Evolutionary conservation across 495 filamentous ascomycete species (phyloP).

Genomic region (Daldinia caldariorum): DNA sequence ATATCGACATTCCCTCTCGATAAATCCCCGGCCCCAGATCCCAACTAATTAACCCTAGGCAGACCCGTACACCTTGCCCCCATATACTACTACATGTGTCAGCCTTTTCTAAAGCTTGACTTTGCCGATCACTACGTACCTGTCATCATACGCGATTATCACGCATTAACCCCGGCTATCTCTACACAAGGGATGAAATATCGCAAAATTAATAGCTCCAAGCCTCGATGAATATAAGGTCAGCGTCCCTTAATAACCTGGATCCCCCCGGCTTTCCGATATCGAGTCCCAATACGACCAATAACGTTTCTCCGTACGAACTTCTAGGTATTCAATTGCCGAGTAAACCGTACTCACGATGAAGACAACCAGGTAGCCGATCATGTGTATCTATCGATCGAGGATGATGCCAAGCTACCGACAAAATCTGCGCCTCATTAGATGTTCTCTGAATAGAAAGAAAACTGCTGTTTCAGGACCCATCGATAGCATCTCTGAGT

Average conservation of each 20-base stretch:
- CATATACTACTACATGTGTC: slow-evolving; percentile 12
- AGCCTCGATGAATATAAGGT: neutral
- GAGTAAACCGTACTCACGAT: neutral
- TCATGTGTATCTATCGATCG: neutral
- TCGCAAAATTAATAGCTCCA: neutral
- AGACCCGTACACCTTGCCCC: slow-evolving; percentile 37
- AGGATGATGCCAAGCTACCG: slow-evolving; percentile 7
- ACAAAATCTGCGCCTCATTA: slow-evolving; percentile 16
- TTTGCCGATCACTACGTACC: neutral
- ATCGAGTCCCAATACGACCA: neutral
- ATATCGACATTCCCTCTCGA: slow-evolving; percentile 7
- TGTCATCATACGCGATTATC: neutral
- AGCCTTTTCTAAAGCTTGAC: slow-evolving; percentile 20
- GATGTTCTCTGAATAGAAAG: neutral
- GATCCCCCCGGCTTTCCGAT: slow-evolving; percentile 12
- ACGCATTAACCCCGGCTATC: neutral
- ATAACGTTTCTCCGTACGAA: neutral
- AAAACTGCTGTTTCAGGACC: slow-evolving; percentile 4
- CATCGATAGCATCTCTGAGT: neutral
- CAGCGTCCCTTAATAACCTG: neutral
- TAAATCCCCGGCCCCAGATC: slow-evolving; percentile 31
- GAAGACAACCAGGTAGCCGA: neutral
- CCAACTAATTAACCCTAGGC: slow-evolving; percentile 26
- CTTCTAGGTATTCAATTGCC: neutral
- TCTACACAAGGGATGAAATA: neutral